Conservation (phyloP, 805 yeast genomes). For the Wickerhamomyces queroliae region DNA sequence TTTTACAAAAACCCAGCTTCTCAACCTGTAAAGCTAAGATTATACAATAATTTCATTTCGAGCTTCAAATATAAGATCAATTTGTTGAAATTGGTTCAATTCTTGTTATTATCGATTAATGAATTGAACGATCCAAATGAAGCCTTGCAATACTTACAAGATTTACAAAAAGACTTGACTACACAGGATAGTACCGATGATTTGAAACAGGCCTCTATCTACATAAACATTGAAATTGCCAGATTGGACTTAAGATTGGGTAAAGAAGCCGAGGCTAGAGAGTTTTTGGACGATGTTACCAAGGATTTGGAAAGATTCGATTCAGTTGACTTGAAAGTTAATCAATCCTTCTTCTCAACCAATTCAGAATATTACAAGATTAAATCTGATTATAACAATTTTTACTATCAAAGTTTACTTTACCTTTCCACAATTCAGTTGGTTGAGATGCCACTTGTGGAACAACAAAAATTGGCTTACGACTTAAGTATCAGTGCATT, state of each 20-base stretch:
- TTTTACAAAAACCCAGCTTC: constrained; percentile 55
- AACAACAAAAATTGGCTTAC: constrained; percentile 50
- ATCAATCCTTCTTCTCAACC: constrained; percentile 79
- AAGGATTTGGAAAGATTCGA: constrained; percentile 51
- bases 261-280: constrained; percentile 54
- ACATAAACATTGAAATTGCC: constrained; percentile 69
- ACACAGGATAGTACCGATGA: constrained; percentile 31
- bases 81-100: constrained; percentile 72
- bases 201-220: constrained; percentile 51
- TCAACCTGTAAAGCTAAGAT: constrained; percentile 49
- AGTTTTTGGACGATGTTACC: constrained; percentile 56
- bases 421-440: constrained; percentile 71
- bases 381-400: constrained; percentile 73
- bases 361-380: constrained; percentile 70
- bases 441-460: constrained; percentile 30
- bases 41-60: constrained; percentile 66
- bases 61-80: constrained; percentile 68
- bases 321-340: constrained; percentile 55
- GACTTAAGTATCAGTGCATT: constrained; percentile 84
- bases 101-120: constrained; percentile 52
- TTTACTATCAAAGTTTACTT: constrained; percentile 75
- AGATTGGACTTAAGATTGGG: constrained; percentile 56
- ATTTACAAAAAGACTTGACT: constrained; percentile 40
- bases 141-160: constrained; percentile 42
- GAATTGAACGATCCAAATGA: constrained; percentile 37